These are phyloP conservation scores for Hypoxylon sp. DNA, from an alignment of 2,329 filamentous ascomycete genomes.

Conservation along the genomic window DNA sequence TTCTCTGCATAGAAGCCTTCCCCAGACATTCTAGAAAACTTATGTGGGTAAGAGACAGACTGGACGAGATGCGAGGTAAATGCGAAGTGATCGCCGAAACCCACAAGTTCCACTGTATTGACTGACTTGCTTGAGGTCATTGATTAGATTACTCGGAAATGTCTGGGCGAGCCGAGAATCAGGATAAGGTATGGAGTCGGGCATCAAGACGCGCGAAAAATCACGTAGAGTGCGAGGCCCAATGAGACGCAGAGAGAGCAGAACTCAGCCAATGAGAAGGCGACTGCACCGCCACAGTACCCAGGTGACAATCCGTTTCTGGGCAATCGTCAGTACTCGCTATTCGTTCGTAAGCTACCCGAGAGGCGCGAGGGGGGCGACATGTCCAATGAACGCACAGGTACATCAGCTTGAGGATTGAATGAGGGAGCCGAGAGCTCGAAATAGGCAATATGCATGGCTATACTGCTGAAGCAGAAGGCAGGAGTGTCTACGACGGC, in stretches of 20 bases:
- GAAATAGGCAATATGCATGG: constrained; percentile 4
- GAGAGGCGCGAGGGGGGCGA: too few species aligned
- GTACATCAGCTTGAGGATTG: constrained; percentile 2
- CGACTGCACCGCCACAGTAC: constrained; percentile 28
- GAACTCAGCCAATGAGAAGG: constrained; percentile 19
- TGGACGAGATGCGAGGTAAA: neutral
- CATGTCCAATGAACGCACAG: constrained; percentile 20
- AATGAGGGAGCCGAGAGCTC: constrained; percentile 16
- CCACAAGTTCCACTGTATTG: neutral
- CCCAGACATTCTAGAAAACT: constrained; percentile 12
- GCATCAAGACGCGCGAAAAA: constrained; percentile 6
- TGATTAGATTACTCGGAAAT: neutral
- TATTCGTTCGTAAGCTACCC: constrained; percentile 7
- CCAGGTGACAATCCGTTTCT: constrained; percentile 3
- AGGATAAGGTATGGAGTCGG: neutral
- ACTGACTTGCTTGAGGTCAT: neutral
- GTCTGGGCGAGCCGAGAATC: too few species aligned
- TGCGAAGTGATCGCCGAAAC: neutral
- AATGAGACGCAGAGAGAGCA: too few species aligned
- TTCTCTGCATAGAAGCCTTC: neutral
- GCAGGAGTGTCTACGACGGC: neutral
- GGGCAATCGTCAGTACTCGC: neutral
- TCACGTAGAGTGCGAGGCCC: constrained; percentile 13
- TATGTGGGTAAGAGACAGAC: neutral
- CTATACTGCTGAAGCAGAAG: constrained; percentile 3